Percentiles rank a stretch among this genome's conserved stretches.
Conservation (phyloP, 768 basidiomycete species). For the Russula dissimulans region DNA sequence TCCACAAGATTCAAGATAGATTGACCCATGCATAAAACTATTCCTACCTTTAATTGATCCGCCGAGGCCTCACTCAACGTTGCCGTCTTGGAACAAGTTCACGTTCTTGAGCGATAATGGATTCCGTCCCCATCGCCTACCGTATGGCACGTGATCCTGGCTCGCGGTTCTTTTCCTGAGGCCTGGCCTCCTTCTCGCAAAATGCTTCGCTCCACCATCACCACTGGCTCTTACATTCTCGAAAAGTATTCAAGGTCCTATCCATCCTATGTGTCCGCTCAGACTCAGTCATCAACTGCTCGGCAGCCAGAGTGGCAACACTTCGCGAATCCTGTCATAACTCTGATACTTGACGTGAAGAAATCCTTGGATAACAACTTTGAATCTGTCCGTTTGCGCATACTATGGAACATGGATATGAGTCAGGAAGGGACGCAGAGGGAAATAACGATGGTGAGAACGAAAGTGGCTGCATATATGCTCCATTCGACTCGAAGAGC, state of each 20-base stretch:
- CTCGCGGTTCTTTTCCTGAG: not conserved
- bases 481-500: not conserved
- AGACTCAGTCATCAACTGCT: constrained; percentile 16
- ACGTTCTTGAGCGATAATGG: no score
- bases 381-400: constrained; percentile 55
- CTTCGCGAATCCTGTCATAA: constrained; percentile 60
- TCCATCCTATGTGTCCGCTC: constrained; percentile 23
- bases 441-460: constrained; percentile 59
- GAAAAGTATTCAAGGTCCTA: constrained; percentile 64
- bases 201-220: constrained; percentile 46
- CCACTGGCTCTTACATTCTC: constrained; percentile 47
- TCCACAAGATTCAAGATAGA: not conserved
- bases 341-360: constrained; percentile 52
- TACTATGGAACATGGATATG: constrained; percentile 50
- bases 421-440: constrained; percentile 34
- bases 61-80: not conserved
- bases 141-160: constrained; percentile 1
- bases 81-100: not conserved
- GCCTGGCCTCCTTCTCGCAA: not conserved
- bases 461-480: constrained; percentile 3
- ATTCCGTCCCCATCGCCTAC: no score
- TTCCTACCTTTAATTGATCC: not conserved
- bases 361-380: constrained; percentile 36
- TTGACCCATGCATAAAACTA: not conserved
- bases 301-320: constrained; percentile 62